Base-by-base conservation (phyloP, 1,284 basidiomycete genomes). In the Sporisorium iseilematis-ciliati region DNA sequence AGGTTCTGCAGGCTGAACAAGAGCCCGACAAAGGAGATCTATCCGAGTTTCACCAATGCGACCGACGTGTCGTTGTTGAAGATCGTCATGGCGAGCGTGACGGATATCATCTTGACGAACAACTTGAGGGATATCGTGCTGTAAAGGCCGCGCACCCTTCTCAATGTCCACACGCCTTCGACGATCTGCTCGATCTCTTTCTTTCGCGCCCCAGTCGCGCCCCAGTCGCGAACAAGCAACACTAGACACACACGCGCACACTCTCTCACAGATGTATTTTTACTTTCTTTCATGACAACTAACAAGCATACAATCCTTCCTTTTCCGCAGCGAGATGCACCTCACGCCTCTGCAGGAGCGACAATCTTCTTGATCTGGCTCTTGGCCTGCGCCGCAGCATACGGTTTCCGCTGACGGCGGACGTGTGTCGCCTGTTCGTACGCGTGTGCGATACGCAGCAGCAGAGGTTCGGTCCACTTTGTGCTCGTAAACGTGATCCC, bases 41-140 rank as follows among this genome's bases (percentile, higher is more conserved):
- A 97, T 82, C 75, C 75, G 6, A 95, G 93, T 85, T 91, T 92
- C 70, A 97, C 95, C 40, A 96, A 92, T 41, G 95, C 95, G 20
- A 95, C 95, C 48, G 94, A 97, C 87, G 95, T 93, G 1, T 92
- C 89, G n/a, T 89, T 95, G 88, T 87, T 97, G 66, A 88, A 92
- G 81, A 93, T 95, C 31, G 93, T 97, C 41, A 96, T 97, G 94
- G 92, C 81, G 0, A 64, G 57, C 20, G 78, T 80, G 38, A 82
- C 78, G 18, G 80, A 82, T 58, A 82, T 80, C 61, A 80, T 82
- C 50, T 49, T 82, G 38, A 77, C 78, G n/a, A 75, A 70, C 43
- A 78, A 71, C 29, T 38, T 79, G 35, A 49, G 77, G 12, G 77
- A 77, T 25, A 50, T 75, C 29, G 66, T 75, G 12, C 56, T 75